Percentiles rank a stretch among this genome's conserved stretches.
These are phyloP conservation scores for Martiniozyma asiatica DNA, from an alignment of 1,139 yeast species.

Conservation along the genomic window DNA sequence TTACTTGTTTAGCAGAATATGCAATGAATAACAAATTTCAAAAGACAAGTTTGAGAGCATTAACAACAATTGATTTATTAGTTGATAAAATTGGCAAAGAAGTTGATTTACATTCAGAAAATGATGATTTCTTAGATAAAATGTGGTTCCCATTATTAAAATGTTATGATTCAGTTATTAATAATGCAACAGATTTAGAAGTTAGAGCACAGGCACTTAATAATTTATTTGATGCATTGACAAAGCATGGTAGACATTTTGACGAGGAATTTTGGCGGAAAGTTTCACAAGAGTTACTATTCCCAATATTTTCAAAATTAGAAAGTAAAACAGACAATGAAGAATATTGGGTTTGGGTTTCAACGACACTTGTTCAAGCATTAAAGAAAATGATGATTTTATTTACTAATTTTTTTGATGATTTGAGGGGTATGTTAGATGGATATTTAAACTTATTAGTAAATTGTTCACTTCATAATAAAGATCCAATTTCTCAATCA, in stretches of 20 bases:
- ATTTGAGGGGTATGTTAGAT: constrained; percentile 58
- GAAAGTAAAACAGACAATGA: constrained; percentile 69
- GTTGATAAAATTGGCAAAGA: constrained; percentile 44
- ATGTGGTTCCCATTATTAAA: constrained; percentile 75
- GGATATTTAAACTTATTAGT: constrained; percentile 69
- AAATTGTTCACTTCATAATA: constrained; percentile 90
- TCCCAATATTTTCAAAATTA: constrained; percentile 82
- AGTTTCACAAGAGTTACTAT: constrained; percentile 63
- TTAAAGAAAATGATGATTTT: constrained; percentile 77
- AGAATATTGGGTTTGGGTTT: constrained; percentile 86
- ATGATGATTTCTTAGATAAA: constrained; percentile 31
- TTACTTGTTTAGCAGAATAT: constrained; percentile 65
- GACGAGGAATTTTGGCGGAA: constrained; percentile 70
- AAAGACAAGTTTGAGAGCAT: constrained; percentile 65
- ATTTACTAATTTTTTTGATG: constrained; percentile 68
- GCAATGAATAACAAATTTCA: constrained; percentile 81
- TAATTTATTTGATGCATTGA: constrained; percentile 68
- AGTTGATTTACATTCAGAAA: constrained; percentile 11
- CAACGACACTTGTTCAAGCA: constrained; percentile 93
- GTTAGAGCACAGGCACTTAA: constrained; percentile 84
- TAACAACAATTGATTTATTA: constrained; percentile 60
- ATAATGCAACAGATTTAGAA: constrained; percentile 91
- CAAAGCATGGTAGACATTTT: constrained; percentile 69
- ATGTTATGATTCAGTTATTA: constrained; percentile 78
- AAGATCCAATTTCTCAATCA: constrained; percentile 89